Percentiles rank a stretch among this genome's conserved stretches.
These are phyloP conservation scores for Platismatia glauca DNA, from an alignment of 495 filamentous ascomycete species.

Conservation along the genomic window DNA sequence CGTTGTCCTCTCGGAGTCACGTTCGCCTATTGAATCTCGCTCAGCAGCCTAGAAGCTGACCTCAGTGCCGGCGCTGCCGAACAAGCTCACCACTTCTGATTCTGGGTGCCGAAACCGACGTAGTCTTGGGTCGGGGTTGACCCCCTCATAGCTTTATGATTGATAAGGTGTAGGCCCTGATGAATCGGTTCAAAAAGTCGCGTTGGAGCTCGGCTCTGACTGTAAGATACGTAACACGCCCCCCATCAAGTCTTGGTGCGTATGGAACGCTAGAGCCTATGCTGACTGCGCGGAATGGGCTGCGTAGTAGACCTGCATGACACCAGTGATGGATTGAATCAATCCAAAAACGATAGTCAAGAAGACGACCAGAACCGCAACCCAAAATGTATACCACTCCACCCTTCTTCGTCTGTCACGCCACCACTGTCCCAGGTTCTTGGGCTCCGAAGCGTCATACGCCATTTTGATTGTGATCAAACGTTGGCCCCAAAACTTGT, in stretches of 20 bases:
- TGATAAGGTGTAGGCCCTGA: neutral
- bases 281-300: neutral
- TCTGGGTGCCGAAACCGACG: neutral
- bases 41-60: too few species aligned
- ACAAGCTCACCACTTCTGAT: neutral
- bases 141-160: too few species aligned
- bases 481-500: conserved; percentile 41
- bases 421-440: conserved; percentile 41
- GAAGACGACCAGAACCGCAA: conserved; percentile 36
- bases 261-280: neutral
- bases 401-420: conserved; percentile 39
- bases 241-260: neutral
- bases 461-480: conserved; percentile 42
- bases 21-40: neutral
- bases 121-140: neutral
- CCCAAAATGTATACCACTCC: conserved; percentile 48
- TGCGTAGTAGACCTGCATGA: conserved; percentile 8
- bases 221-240: neutral
- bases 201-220: neutral
- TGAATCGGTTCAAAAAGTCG: too few species aligned
- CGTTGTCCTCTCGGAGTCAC: neutral
- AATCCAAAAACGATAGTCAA: conserved; percentile 44
- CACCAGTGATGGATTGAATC: conserved; percentile 30
- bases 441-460: conserved; percentile 41
- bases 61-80: neutral